Conservation (phyloP, 345 rosid species). For the Hypericum androsaemum region DNA sequence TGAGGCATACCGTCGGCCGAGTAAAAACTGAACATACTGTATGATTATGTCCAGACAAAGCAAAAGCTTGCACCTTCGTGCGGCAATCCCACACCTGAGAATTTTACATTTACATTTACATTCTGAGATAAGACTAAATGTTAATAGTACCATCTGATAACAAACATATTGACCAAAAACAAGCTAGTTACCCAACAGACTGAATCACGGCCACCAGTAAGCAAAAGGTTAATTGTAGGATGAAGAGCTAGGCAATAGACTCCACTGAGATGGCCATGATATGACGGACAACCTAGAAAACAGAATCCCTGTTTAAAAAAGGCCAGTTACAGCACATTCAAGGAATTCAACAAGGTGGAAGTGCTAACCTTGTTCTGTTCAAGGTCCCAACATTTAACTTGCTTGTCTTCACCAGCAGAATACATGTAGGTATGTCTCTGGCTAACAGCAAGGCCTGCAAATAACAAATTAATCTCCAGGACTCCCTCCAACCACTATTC, state of each 20-base stretch:
- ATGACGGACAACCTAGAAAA: conserved; percentile 80
- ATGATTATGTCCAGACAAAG: conserved; percentile 88
- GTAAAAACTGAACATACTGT: conserved; percentile 95
- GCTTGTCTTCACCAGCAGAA: conserved; percentile 99
- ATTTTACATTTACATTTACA: not conserved
- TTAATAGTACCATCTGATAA: too few relatives aligned
- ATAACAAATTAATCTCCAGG: conserved; percentile 1
- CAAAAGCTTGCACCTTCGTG: conserved; percentile 85
- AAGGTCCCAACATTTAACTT: conserved; percentile 99
- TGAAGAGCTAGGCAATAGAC: conserved; percentile 98
- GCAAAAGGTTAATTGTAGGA: conserved; percentile 79
- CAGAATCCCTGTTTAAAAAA: conserved; percentile 7
- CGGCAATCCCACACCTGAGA: conserved; percentile 97
- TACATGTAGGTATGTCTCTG: conserved; percentile 84
- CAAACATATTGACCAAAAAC: too few relatives aligned
- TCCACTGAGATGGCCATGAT: conserved; percentile 97
- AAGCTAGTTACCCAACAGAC: conserved; percentile 73
- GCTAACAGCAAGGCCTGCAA: conserved; percentile 89
- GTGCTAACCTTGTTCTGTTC: conserved; percentile 88
- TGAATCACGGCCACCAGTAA: conserved; percentile 98
- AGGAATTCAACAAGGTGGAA: not conserved
- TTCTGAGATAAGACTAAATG: too few relatives aligned
- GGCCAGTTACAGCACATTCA: not conserved
- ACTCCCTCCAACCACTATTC: conserved; percentile 4
- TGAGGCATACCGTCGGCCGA: conserved; percentile 59